These are phyloP conservation scores for Trametes villosa DNA, from an alignment of 768 basidiomycete species.

Conservation along the genomic window DNA sequence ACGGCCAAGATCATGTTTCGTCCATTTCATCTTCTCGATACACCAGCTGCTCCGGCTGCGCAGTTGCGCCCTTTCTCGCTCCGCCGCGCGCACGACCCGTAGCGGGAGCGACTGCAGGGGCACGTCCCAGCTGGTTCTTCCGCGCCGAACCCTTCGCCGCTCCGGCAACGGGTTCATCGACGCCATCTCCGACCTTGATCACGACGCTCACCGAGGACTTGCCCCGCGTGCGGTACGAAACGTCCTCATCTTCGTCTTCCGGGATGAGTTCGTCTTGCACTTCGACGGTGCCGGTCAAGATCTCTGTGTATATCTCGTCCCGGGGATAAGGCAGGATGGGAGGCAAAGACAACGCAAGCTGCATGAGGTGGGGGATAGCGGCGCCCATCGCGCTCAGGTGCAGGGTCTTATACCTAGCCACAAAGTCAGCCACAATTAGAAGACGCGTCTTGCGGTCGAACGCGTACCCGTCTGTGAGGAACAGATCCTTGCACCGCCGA, in stretches of 20 bases:
- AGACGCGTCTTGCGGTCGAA: not conserved
- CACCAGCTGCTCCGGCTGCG: slow-evolving; percentile 14
- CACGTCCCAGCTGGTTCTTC: slow-evolving; percentile 7
- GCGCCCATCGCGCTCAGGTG: slow-evolving; percentile 86
- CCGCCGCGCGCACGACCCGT: not conserved
- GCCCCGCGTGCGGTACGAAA: slow-evolving; percentile 60
- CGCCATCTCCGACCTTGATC: slow-evolving; percentile 67
- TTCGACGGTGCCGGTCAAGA: slow-evolving; percentile 71
- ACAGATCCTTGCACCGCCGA: slow-evolving; percentile 72
- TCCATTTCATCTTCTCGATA: slow-evolving; percentile 29
- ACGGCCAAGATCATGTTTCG: slow-evolving; percentile 3
- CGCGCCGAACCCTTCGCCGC: slow-evolving; percentile 10
- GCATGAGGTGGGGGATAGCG: slow-evolving; percentile 81
- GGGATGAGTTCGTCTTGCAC: slow-evolving; percentile 83
- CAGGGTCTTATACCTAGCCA: slow-evolving; percentile 67
- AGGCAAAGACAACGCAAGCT: slow-evolving; percentile 71
- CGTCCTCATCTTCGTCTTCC: slow-evolving; percentile 73
- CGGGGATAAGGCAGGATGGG: slow-evolving; percentile 67
- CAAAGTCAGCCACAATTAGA: not conserved
- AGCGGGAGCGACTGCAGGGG: not conserved
- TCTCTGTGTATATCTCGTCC: slow-evolving; percentile 64
- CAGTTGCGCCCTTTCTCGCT: not conserved
- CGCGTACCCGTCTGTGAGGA: slow-evolving; percentile 73
- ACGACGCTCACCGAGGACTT: slow-evolving; percentile 69
- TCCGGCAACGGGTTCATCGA: slow-evolving; percentile 42